phyloP scores from a whole-genome alignment of 805 yeast species.

The Cyberlindnera veronae region DNA sequence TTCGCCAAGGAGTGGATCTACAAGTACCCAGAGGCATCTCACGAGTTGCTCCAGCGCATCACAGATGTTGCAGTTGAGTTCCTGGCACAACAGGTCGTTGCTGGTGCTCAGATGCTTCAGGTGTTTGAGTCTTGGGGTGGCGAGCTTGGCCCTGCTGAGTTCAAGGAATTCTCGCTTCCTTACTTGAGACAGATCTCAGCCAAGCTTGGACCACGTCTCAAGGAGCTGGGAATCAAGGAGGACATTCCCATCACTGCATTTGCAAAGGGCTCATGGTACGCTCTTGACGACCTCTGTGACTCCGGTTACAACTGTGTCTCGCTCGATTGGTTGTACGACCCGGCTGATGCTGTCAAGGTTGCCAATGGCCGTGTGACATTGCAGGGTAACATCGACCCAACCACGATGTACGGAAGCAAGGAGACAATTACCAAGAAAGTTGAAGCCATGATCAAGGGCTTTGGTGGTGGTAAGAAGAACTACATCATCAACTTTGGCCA shows the following conservation, averaged over 20 bases:
- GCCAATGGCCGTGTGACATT: slow-evolving; percentile 74
- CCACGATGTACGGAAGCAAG: slow-evolving; percentile 85
- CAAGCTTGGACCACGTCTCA: slow-evolving; percentile 63
- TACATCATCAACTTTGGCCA: slow-evolving; percentile 96
- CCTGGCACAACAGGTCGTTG: slow-evolving; percentile 88
- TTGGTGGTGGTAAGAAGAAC: slow-evolving; percentile 89
- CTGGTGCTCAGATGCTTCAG: slow-evolving; percentile 98
- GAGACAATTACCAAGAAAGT: slow-evolving; percentile 79
- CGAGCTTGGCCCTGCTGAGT: slow-evolving; percentile 88
- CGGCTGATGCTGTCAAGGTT: slow-evolving; percentile 75
- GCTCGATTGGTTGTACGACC: slow-evolving; percentile 87
- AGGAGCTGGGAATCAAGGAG: slow-evolving; percentile 67
- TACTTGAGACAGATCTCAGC: slow-evolving; percentile 74
- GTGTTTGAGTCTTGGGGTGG: slow-evolving; percentile 99
- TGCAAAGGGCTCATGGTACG: slow-evolving; percentile 97
- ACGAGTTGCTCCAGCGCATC: slow-evolving; percentile 65
- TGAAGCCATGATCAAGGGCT: slow-evolving; percentile 82
- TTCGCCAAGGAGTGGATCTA: slow-evolving; percentile 92
- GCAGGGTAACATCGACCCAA: slow-evolving; percentile 97
- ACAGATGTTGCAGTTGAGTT: slow-evolving; percentile 91
- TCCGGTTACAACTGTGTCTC: slow-evolving; percentile 86
- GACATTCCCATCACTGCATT: slow-evolving; percentile 83
- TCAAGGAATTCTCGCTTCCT: slow-evolving; percentile 84
- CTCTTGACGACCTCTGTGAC: slow-evolving; percentile 77
- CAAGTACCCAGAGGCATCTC: slow-evolving; percentile 69